These are phyloP conservation scores for Amphirosellinia nigrospora DNA, from an alignment of 495 filamentous ascomycete species.

Conservation along the genomic window DNA sequence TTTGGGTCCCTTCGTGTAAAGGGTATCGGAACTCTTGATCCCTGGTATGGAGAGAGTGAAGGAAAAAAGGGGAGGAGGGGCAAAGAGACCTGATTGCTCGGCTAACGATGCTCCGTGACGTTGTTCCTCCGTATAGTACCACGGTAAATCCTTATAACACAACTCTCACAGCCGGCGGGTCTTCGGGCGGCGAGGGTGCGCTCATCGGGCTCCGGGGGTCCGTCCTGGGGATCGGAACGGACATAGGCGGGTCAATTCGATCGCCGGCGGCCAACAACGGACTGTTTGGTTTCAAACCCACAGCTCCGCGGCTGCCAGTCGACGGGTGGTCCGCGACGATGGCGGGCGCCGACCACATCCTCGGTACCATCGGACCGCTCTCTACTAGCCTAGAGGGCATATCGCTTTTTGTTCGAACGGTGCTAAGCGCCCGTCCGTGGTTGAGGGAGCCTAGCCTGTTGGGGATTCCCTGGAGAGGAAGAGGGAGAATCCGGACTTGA, in stretches of 20 bases:
- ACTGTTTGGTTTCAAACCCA: constrained; percentile 70
- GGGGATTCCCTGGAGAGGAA: constrained; percentile 65
- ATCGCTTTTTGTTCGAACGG: constrained; percentile 66
- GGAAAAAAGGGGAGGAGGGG: no score
- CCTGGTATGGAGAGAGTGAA: background rate
- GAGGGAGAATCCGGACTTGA: constrained; percentile 25
- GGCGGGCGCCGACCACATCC: constrained; percentile 63
- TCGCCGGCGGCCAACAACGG: constrained; percentile 69
- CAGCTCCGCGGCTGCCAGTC: constrained; percentile 61
- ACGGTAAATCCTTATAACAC: constrained; percentile 65
- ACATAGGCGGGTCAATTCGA: constrained; percentile 72
- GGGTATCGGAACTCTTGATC: no score
- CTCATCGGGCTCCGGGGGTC: constrained; percentile 65
- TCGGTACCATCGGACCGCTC: constrained; percentile 67
- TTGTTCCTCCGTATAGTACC: constrained; percentile 36
- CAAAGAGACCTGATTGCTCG: background rate
- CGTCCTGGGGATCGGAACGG: constrained; percentile 69
- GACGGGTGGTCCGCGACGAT: constrained; percentile 56
- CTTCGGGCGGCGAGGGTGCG: constrained; percentile 70
- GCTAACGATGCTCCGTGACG: background rate
- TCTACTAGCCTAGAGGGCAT: constrained; percentile 66
- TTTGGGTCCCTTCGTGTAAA: background rate
- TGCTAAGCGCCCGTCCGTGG: constrained; percentile 68
- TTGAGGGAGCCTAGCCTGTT: constrained; percentile 62
- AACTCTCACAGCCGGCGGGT: constrained; percentile 64